Conservation (phyloP, 1,284 basidiomycete species). For the Porogramme epimiltina region DNA sequence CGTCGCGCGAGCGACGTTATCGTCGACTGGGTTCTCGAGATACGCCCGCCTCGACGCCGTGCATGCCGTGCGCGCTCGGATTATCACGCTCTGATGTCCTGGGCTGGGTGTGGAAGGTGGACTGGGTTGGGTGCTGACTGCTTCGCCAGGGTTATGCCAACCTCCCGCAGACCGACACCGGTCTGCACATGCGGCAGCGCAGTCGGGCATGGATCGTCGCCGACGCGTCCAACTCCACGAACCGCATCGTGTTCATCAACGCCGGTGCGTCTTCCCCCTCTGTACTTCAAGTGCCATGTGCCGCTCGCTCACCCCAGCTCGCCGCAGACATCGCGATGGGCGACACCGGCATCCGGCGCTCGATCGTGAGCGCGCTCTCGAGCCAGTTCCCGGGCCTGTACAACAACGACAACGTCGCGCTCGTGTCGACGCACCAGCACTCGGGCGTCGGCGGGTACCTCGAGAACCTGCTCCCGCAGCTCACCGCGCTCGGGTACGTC, state of each 20-base stretch:
- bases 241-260: slow-evolving; percentile 77
- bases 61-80: no score
- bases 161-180: slow-evolving; percentile 70
- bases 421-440: slow-evolving; percentile 79
- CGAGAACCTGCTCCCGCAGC: slow-evolving; percentile 75
- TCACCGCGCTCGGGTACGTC: slow-evolving; percentile 78
- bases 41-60: no score
- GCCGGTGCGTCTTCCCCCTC: slow-evolving; percentile 47
- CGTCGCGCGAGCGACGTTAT: no score
- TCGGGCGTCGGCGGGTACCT: slow-evolving; percentile 81
- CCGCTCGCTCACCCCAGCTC: neutral
- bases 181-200: slow-evolving; percentile 79
- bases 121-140: slow-evolving; percentile 2
- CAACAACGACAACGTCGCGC: slow-evolving; percentile 71
- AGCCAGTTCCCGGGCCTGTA: slow-evolving; percentile 65
- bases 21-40: neutral
- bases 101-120: no score
- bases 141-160: slow-evolving; percentile 70
- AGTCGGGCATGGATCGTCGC: slow-evolving; percentile 80
- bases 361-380: slow-evolving; percentile 62
- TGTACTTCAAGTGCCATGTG: neutral
- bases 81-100: no score
- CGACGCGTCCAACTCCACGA: slow-evolving; percentile 51
- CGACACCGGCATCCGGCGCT: slow-evolving; percentile 75
- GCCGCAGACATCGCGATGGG: slow-evolving; percentile 74